Conservation (phyloP, 768 basidiomycete genomes). For the Auriscalpium orientale region DNA sequence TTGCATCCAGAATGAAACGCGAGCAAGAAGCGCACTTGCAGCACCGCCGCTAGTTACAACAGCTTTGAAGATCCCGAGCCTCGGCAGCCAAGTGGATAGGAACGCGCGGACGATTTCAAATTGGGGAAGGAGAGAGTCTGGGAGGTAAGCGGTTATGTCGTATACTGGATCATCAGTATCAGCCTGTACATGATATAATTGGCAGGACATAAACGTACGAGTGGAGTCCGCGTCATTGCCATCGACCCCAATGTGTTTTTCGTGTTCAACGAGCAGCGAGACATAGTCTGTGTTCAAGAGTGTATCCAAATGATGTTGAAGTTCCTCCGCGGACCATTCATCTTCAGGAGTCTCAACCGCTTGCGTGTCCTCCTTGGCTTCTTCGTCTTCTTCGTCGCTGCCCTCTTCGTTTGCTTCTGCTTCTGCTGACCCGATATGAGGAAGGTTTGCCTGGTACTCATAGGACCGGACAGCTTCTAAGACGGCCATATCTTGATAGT, state of each 20-base stretch:
- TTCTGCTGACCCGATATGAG: conserved; percentile 63
- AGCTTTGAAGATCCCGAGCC: conserved; percentile 49
- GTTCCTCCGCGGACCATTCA: conserved; percentile 50
- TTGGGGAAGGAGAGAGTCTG: conserved; percentile 66
- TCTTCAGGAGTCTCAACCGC: conserved; percentile 45
- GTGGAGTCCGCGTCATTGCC: conserved; percentile 25
- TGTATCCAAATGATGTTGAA: conserved; percentile 49
- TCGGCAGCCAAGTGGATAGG: conserved; percentile 54
- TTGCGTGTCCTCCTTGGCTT: conserved; percentile 16
- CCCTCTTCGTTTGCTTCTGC: conserved; percentile 47
- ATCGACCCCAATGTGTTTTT: conserved; percentile 50
- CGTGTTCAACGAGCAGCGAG: conserved; percentile 69
- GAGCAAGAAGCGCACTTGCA: conserved; percentile 27
- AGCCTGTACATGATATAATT: background rate
- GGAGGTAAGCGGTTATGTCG: conserved; percentile 74
- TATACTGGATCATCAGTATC: conserved; percentile 52
- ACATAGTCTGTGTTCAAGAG: conserved; percentile 64
- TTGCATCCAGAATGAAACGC: background rate
- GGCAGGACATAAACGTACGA: conserved; percentile 38
- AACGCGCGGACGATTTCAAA: conserved; percentile 62
- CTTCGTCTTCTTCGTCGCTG: conserved; percentile 26
- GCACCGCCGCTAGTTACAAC: conserved; percentile 25
- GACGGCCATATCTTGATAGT: conserved; percentile 99
- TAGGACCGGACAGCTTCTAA: conserved; percentile 93
- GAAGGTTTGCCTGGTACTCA: conserved; percentile 65